phyloP scores from a whole-genome alignment of 345 rosid genomes.

The Hevea brasiliensis region DNA sequence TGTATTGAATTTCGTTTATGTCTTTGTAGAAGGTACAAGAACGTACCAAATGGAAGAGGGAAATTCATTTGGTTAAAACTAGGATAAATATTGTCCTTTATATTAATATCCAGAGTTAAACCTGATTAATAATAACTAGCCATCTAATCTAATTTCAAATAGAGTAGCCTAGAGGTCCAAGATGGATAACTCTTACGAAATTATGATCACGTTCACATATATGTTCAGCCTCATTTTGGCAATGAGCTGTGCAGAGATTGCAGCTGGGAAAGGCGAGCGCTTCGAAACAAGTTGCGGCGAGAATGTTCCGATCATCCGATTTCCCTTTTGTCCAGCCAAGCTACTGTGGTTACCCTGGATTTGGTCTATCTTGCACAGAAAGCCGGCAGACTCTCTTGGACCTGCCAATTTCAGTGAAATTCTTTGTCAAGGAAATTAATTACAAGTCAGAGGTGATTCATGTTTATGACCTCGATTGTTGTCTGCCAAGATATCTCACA shows the following conservation, averaged over 20 bases:
- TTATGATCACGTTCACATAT: neutral
- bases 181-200: neutral
- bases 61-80: no score
- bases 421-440: conserved; percentile 10
- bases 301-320: conserved; percentile 5
- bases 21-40: no score
- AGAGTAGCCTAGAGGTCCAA: neutral
- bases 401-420: conserved; percentile 1
- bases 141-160: neutral
- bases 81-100: no score
- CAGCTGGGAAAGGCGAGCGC: neutral
- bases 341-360: conserved; percentile 5
- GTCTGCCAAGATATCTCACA: neutral
- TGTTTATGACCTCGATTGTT: neutral
- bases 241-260: neutral
- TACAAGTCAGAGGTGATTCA: conserved; percentile 8
- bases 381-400: neutral
- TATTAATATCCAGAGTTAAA: no score
- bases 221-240: neutral
- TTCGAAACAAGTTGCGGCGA: neutral
- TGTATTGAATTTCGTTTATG: neutral
- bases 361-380: conserved; percentile 19
- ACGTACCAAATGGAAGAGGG: no score
- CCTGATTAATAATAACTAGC: no score
- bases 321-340: conserved; percentile 14